Conservation (phyloP, 495 filamentous ascomycete species). For the Penicillium samsonianum region DNA sequence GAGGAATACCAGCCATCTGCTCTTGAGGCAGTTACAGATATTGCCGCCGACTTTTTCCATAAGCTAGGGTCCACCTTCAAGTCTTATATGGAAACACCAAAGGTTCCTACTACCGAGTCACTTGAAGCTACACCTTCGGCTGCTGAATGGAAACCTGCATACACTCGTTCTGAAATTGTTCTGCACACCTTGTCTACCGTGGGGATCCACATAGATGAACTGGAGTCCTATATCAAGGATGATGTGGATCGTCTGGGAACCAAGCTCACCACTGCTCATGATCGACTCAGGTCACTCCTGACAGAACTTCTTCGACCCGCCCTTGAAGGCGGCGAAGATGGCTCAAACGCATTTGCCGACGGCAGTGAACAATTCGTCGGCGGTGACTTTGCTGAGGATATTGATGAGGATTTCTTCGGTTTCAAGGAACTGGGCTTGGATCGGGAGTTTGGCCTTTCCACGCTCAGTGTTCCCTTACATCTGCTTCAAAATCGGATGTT, state of each 20-base stretch:
- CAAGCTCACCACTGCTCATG: slow-evolving; percentile 84
- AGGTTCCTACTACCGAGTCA: slow-evolving; percentile 52
- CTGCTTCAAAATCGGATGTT: slow-evolving; percentile 89
- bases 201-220: slow-evolving; percentile 74
- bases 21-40: slow-evolving; percentile 85
- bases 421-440: slow-evolving; percentile 95
- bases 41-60: slow-evolving; percentile 84
- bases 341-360: slow-evolving; percentile 87
- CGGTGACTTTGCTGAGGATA: slow-evolving; percentile 95
- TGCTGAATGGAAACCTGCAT: slow-evolving; percentile 61
- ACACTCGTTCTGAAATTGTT: slow-evolving; percentile 78
- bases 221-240: slow-evolving; percentile 90
- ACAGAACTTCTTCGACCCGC: slow-evolving; percentile 90
- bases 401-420: slow-evolving; percentile 98
- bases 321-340: slow-evolving; percentile 78
- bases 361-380: slow-evolving; percentile 96
- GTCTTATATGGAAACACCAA: slow-evolving; percentile 79
- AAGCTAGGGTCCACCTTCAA: slow-evolving; percentile 79
- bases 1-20: slow-evolving; percentile 97
- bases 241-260: slow-evolving; percentile 85
- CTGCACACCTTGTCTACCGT: slow-evolving; percentile 81
- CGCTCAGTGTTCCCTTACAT: slow-evolving; percentile 89
- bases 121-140: slow-evolving; percentile 29
- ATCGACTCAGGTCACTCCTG: slow-evolving; percentile 86
- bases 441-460: slow-evolving; percentile 80